Percentiles rank a stretch among this genome's conserved stretches.
These are phyloP conservation scores for Pachysandra terminalis DNA, from an alignment of 164 flowering plant genomes.

Conservation along the genomic window DNA sequence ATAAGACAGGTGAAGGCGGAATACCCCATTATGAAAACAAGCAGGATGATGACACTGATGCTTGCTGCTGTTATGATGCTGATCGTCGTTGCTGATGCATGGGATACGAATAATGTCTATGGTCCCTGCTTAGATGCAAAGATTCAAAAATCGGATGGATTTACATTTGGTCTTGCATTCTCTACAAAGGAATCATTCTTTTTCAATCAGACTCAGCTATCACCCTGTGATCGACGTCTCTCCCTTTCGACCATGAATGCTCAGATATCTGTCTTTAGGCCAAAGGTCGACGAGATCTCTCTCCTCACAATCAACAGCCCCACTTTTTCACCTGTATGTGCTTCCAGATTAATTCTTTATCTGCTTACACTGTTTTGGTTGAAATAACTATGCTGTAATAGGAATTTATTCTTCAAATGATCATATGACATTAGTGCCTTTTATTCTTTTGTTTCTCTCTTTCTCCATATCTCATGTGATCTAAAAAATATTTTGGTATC, in stretches of 20 bases:
- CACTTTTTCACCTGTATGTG: slow-evolving; percentile 42
- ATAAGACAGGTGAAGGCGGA: background rate
- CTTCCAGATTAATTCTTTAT: background rate
- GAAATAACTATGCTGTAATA: background rate
- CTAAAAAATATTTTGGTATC: no score
- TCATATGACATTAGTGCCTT: no score
- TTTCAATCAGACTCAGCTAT: slow-evolving; percentile 33
- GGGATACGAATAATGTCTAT: slow-evolving; percentile 32
- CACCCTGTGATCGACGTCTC: slow-evolving; percentile 48
- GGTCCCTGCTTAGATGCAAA: slow-evolving; percentile 41
- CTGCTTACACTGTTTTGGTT: background rate
- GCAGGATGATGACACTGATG: background rate
- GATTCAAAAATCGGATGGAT: slow-evolving; percentile 38
- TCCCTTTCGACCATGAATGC: slow-evolving; percentile 21
- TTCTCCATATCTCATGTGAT: no score
- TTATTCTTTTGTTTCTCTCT: no score
- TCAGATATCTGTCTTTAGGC: slow-evolving; percentile 25
- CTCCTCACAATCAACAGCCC: slow-evolving; percentile 53
- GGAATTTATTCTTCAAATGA: background rate
- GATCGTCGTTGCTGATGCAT: slow-evolving; percentile 15
- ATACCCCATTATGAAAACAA: no score
- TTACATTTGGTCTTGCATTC: slow-evolving; percentile 45
- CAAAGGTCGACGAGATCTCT: slow-evolving; percentile 65
- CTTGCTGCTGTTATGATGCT: slow-evolving; percentile 8
- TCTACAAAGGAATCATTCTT: slow-evolving; percentile 39